Evolutionary conservation across 495 filamentous ascomycete genomes (phyloP).

Genomic region (Hyaloscypha hepaticicola): DNA sequence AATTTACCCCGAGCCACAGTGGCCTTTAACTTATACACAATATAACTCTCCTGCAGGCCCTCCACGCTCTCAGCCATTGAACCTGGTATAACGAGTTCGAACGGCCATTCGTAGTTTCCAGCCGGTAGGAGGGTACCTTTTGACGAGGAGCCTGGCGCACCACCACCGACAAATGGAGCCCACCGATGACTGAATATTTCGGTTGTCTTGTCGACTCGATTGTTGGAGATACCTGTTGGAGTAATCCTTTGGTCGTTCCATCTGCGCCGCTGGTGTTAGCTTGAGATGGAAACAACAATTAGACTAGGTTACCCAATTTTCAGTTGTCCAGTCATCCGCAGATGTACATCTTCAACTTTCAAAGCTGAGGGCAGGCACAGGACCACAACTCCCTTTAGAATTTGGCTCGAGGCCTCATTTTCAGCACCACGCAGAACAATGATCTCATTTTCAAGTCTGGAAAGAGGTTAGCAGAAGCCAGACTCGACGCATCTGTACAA

Average conservation of each 20-base stretch:
- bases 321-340: slow-evolving; percentile 69
- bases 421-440: slow-evolving; percentile 75
- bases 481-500: neutral
- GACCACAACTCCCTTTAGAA: slow-evolving; percentile 71
- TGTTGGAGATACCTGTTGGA: slow-evolving; percentile 47
- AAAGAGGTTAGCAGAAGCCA: slow-evolving; percentile 2
- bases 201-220: slow-evolving; percentile 44
- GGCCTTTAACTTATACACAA: slow-evolving; percentile 87
- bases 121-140: slow-evolving; percentile 61
- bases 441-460: slow-evolving; percentile 74
- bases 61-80: slow-evolving; percentile 84
- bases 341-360: slow-evolving; percentile 67
- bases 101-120: slow-evolving; percentile 90
- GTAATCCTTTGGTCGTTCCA: slow-evolving; percentile 51
- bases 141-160: slow-evolving; percentile 38
- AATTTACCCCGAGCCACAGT: slow-evolving; percentile 79
- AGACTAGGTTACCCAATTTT: slow-evolving; percentile 59
- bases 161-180: slow-evolving; percentile 42
- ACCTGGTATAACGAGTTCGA: slow-evolving; percentile 75
- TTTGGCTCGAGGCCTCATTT: slow-evolving; percentile 71
- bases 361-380: slow-evolving; percentile 70
- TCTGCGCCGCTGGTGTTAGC: slow-evolving; percentile 28
- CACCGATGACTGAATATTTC: slow-evolving; percentile 47
- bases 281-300: neutral
- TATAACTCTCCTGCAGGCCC: slow-evolving; percentile 73